A percentile compares a stretch with the other conserved stretches of the same genome.
Conservation (phyloP, 208 protist species). For the Tritrichomonas foetus region DNA sequence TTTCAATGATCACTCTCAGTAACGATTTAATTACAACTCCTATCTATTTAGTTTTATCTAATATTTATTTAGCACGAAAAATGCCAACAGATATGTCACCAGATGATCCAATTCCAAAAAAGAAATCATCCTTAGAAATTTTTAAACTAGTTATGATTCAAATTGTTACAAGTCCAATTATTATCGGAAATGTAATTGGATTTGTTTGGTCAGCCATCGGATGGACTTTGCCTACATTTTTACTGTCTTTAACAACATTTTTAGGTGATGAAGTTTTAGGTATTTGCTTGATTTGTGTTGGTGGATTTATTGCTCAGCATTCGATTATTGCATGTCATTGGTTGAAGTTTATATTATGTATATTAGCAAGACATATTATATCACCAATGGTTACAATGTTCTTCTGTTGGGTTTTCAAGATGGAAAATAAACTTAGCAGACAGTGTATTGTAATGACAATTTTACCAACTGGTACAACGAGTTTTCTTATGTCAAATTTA, state of each 20-base stretch:
- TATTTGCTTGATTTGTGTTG: not conserved
- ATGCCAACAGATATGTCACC: not conserved
- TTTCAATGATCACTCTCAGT: not conserved
- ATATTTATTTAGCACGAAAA: not conserved
- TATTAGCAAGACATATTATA: not conserved
- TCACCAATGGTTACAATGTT: not conserved
- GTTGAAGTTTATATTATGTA: not conserved
- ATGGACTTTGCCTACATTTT: not conserved
- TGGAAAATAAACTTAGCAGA: not conserved
- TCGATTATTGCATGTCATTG: not conserved
- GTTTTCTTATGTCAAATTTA: not conserved
- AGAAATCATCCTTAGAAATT: not conserved
- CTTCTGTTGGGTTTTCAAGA: not conserved
- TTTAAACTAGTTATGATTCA: not conserved
- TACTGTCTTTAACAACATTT: not conserved
- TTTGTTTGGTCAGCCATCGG: not conserved
- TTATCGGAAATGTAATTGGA: constrained; percentile 11
- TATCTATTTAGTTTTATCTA: not conserved
- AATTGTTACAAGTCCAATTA: not conserved
- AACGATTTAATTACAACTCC: not conserved
- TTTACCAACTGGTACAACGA: not conserved
- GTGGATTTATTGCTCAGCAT: not conserved
- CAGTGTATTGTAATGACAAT: not conserved
- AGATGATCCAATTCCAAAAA: not conserved
- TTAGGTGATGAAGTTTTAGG: not conserved